Conservation (phyloP, 2,329 filamentous ascomycete species). For the Aspergillus sp. region DNA sequence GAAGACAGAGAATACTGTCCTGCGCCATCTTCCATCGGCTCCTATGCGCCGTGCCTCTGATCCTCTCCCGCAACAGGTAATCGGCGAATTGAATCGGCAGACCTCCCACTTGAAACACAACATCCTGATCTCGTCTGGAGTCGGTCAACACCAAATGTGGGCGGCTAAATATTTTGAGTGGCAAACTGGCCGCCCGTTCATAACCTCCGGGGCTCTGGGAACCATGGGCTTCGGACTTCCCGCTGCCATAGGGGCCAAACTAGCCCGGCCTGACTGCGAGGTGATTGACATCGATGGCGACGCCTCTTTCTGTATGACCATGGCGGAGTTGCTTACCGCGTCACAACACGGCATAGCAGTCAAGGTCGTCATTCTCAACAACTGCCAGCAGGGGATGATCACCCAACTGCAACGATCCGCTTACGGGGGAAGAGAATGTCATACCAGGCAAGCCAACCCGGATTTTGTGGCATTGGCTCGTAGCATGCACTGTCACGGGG, state of each 20-base stretch:
- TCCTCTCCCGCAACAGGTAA: constrained; percentile 70
- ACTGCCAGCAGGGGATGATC: neutral
- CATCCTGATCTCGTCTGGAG: constrained; percentile 84
- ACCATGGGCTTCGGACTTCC: constrained; percentile 5
- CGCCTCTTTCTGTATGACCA: constrained; percentile 2
- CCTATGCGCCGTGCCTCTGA: constrained; percentile 44
- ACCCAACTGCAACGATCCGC: neutral
- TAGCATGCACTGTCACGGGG: constrained; percentile 3
- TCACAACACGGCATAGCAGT: neutral
- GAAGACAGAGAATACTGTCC: constrained; percentile 84
- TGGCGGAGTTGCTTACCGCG: neutral
- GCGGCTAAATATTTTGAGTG: constrained; percentile 89
- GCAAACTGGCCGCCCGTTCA: constrained; percentile 81
- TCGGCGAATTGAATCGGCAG: constrained; percentile 79
- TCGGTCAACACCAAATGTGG: constrained; percentile 99
- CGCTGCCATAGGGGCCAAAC: neutral
- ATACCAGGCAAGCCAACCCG: neutral
- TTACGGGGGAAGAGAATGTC: neutral
- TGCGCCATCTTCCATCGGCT: constrained; percentile 12
- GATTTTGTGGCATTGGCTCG: neutral
- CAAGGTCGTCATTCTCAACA: constrained; percentile 2
- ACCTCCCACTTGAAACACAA: constrained; percentile 72
- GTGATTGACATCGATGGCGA: constrained; percentile 2
- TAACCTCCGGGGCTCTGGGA: constrained; percentile 86
- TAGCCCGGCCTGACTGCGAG: neutral